Percentiles rank a stretch among this genome's conserved stretches.
Evolutionary conservation across 805 yeast species (phyloP).

Genomic region (Cyberlindnera veronae): DNA sequence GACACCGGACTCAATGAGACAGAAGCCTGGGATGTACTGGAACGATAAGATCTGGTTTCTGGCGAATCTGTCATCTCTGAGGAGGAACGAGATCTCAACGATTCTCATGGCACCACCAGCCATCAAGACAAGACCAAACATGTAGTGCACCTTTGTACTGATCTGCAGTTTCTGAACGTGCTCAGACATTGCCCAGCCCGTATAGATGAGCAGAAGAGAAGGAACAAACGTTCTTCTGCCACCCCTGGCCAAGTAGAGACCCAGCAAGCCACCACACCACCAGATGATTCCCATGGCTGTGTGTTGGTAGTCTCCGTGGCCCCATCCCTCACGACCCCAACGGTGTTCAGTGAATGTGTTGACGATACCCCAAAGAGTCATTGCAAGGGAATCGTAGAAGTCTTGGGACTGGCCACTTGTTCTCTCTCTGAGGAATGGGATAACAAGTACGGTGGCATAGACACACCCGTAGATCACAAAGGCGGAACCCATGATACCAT

Average conservation of each 20-base stretch:
- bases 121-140: slow-evolving; percentile 82
- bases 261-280: slow-evolving; percentile 93
- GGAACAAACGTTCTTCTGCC: slow-evolving; percentile 75
- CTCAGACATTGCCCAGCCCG: slow-evolving; percentile 94
- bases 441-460: slow-evolving; percentile 57
- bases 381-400: slow-evolving; percentile 73
- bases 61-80: slow-evolving; percentile 52
- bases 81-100: slow-evolving; percentile 74
- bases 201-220: slow-evolving; percentile 73
- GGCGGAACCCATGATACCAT: slow-evolving; percentile 94
- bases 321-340: slow-evolving; percentile 89
- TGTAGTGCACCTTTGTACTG: slow-evolving; percentile 82
- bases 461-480: slow-evolving; percentile 79
- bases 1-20: slow-evolving; percentile 73
- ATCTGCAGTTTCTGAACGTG: slow-evolving; percentile 74
- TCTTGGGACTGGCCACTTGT: slow-evolving; percentile 66
- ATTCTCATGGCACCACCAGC: slow-evolving; percentile 73
- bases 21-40: slow-evolving; percentile 85
- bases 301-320: slow-evolving; percentile 91
- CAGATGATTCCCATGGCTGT: slow-evolving; percentile 95
- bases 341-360: slow-evolving; percentile 96
- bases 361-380: slow-evolving; percentile 88
- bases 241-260: slow-evolving; percentile 69
- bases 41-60: slow-evolving; percentile 55
- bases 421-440: slow-evolving; percentile 69